A percentile compares a stretch with the other conserved stretches of the same genome.
These are phyloP conservation scores for Bromus sterilis DNA, from an alignment of 176 grass and related monocot species.

Conservation along the genomic window DNA sequence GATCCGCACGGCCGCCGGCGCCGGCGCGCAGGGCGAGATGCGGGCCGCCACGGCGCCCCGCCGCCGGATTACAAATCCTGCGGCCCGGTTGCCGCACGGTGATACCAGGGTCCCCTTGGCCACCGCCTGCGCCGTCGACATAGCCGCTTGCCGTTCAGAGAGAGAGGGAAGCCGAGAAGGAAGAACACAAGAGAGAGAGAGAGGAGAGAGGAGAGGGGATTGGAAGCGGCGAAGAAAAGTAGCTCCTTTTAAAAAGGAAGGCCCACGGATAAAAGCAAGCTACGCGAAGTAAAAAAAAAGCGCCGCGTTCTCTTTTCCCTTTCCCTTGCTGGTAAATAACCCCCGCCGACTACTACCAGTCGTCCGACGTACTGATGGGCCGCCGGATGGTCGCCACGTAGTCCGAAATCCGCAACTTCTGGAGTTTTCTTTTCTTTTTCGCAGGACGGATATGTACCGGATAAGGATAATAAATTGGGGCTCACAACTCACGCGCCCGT, in stretches of 20 bases:
- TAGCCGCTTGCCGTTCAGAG: slow-evolving; percentile 3
- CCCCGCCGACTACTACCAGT: not conserved
- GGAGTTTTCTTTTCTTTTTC: not conserved
- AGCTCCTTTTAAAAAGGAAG: slow-evolving; percentile 33
- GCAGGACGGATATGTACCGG: slow-evolving; percentile 33
- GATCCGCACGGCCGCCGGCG: slow-evolving; percentile 34
- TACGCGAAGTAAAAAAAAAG: slow-evolving; percentile 4
- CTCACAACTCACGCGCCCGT: slow-evolving; percentile 13
- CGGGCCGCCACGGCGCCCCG: slow-evolving; percentile 31
- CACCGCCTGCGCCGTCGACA: slow-evolving; percentile 44
- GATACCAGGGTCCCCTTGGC: slow-evolving; percentile 31
- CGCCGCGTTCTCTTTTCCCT: not conserved
- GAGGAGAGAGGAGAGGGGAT: not conserved
- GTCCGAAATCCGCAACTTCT: not conserved
- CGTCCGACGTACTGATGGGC: not conserved
- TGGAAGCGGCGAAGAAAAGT: slow-evolving; percentile 47
- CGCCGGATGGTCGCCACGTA: not conserved
- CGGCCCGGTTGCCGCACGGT: not conserved
- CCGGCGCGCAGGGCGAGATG: slow-evolving; percentile 1
- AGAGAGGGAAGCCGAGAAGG: not conserved
- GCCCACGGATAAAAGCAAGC: slow-evolving; percentile 33
- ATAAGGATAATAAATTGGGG: slow-evolving; percentile 31
- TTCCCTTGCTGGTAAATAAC: not conserved
- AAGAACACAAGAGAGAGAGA: not conserved
- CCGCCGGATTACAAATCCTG: slow-evolving; percentile 4